phyloP scores from a whole-genome alignment of 2,329 filamentous ascomycete genomes.

The Microdochium nivale region DNA sequence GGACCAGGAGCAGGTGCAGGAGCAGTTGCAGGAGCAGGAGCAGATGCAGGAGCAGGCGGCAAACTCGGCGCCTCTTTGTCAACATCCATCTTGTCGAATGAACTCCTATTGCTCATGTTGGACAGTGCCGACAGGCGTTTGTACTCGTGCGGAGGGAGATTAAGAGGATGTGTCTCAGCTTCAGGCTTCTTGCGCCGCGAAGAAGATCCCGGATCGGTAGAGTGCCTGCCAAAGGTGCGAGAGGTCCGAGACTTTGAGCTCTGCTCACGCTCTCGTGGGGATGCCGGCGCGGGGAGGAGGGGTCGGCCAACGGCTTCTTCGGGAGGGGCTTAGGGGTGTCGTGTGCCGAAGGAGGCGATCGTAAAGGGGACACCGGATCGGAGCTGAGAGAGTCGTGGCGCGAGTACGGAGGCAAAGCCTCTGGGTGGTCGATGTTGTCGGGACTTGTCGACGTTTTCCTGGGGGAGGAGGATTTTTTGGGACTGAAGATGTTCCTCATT shows the following conservation, averaged over 20 bases:
- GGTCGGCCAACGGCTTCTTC: conserved; percentile 10
- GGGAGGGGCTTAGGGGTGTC: conserved; percentile 9
- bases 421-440: conserved; percentile 17
- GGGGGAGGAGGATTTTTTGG: conserved; percentile 18
- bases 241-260: conserved; percentile 31
- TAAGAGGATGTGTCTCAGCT: conserved; percentile 75
- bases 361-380: conserved; percentile 17
- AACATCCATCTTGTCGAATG: conserved; percentile 58
- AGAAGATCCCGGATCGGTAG: conserved; percentile 36
- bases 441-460: conserved; percentile 18
- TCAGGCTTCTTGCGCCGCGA: conserved; percentile 48
- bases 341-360: conserved; percentile 9
- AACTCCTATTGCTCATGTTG: conserved; percentile 49
- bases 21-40: no score
- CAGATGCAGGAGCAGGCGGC: no score
- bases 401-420: conserved; percentile 6
- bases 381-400: conserved; percentile 12
- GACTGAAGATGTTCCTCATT: conserved; percentile 25
- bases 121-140: conserved; percentile 65
- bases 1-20: no score
- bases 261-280: conserved; percentile 11
- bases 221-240: conserved; percentile 36
- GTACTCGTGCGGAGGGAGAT: conserved; percentile 82
- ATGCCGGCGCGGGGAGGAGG: conserved; percentile 16
- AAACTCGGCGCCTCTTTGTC: conserved; percentile 54